phyloP scores from a whole-genome alignment of 306 rosid genomes.

The Hylodesmum podocarpum region DNA sequence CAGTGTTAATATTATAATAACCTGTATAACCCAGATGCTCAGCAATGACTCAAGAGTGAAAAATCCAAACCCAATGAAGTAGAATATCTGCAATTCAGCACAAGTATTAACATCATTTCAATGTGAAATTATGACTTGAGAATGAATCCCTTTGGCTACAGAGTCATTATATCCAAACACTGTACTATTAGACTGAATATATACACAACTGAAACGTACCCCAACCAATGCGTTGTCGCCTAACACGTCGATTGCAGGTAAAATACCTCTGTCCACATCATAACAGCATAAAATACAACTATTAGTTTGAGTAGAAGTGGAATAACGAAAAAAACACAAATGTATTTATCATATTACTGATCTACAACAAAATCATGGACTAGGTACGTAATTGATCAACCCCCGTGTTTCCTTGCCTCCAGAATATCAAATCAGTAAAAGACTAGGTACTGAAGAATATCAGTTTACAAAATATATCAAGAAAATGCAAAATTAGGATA shows the following conservation, averaged over 20 bases:
- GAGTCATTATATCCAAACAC: slow-evolving; percentile 1
- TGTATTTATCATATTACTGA: neutral
- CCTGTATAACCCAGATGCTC: slow-evolving; percentile 98
- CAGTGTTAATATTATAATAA: slow-evolving; percentile 26
- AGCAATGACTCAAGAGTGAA: slow-evolving; percentile 73
- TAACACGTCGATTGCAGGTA: slow-evolving; percentile 73
- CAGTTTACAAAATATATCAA: neutral
- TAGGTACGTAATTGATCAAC: too few relatives aligned
- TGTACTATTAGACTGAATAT: slow-evolving; percentile 23
- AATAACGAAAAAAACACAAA: neutral
- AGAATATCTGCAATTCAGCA: slow-evolving; percentile 65
- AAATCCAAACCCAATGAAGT: slow-evolving; percentile 77
- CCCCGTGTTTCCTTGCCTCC: slow-evolving; percentile 23
- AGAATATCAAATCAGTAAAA: slow-evolving; percentile 14
- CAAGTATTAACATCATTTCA: slow-evolving; percentile 24
- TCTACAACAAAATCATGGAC: slow-evolving; percentile 16
- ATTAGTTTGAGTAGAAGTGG: slow-evolving; percentile 33
- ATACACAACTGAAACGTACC: slow-evolving; percentile 48
- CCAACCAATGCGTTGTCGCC: slow-evolving; percentile 48
- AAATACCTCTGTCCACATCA: slow-evolving; percentile 72
- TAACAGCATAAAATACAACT: slow-evolving; percentile 27
- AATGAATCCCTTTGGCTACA: neutral
- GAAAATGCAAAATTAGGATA: slow-evolving; percentile 26
- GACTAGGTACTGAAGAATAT: neutral
- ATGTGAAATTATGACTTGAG: slow-evolving; percentile 11